Evolutionary conservation across 176 grass and related monocot genomes (phyloP).

Genomic region (Cenchrus fungigraminus): DNA sequence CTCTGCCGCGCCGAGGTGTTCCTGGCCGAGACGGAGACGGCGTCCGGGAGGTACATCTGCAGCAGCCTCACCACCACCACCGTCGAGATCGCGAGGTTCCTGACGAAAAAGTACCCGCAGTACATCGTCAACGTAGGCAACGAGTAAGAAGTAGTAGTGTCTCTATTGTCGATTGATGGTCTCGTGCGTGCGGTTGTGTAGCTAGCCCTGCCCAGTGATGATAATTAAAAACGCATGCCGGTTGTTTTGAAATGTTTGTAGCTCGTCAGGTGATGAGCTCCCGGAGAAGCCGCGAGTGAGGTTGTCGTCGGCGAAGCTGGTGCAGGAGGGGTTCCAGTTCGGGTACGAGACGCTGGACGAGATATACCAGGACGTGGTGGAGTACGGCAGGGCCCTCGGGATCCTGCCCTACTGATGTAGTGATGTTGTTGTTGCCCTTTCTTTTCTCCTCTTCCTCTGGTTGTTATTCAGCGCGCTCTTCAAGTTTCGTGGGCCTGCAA

Average conservation of each 20-base stretch:
- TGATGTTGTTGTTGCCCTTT: background rate
- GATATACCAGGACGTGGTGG: conserved; percentile 37
- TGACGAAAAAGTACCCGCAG: conserved; percentile 55
- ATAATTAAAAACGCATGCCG: too few species aligned
- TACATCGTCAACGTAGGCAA: conserved; percentile 38
- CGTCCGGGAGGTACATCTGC: conserved; percentile 61
- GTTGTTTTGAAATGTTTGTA: background rate
- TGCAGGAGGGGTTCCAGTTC: conserved; percentile 61
- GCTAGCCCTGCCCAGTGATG: too few species aligned
- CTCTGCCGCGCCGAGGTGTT: conserved; percentile 63
- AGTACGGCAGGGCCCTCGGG: conserved; percentile 41
- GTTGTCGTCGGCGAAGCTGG: conserved; percentile 55
- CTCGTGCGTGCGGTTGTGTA: too few species aligned
- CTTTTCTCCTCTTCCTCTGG: too few species aligned
- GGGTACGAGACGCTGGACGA: conserved; percentile 51
- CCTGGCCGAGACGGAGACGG: conserved; percentile 40
- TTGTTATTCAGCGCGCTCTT: too few species aligned
- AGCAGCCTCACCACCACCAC: conserved; percentile 51
- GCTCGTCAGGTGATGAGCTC: conserved; percentile 22
- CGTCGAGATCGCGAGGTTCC: conserved; percentile 45
- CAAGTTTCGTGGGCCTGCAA: too few species aligned
- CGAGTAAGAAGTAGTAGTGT: background rate
- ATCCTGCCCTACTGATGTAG: background rate
- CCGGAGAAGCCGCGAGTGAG: conserved; percentile 42
- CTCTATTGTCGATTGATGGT: too few species aligned